Conservation (phyloP, 139 green algal species). For the Bryopsis sp. region DNA sequence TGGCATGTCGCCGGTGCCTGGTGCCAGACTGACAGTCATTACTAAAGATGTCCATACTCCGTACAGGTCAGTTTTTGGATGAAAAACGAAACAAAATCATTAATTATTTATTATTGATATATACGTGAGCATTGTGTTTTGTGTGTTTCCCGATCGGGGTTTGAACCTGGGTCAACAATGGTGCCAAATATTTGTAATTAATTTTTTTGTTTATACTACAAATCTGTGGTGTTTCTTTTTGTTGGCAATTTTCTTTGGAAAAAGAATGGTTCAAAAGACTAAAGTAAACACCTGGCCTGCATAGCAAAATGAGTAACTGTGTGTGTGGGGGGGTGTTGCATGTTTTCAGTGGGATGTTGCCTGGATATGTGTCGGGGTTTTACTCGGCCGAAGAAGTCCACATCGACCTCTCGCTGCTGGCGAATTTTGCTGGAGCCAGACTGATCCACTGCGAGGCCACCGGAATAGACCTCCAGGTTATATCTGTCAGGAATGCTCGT, state of each 20-base stretch:
- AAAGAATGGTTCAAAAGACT: no score
- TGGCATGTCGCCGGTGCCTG: slow-evolving; percentile 61
- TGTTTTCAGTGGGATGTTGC: slow-evolving; percentile 85
- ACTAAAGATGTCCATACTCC: slow-evolving; percentile 75
- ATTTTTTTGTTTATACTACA: not conserved
- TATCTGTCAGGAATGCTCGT: not conserved
- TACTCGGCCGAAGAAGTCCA: slow-evolving; percentile 90
- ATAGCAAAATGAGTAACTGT: not conserved
- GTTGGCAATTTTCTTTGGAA: not conserved
- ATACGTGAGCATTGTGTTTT: not conserved
- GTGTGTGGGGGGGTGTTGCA: not conserved
- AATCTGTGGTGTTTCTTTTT: not conserved
- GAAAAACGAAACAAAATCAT: not conserved
- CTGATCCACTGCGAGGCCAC: slow-evolving; percentile 67
- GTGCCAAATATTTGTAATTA: not conserved
- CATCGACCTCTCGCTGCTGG: slow-evolving; percentile 76
- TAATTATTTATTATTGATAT: not conserved
- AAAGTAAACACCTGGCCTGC: no score
- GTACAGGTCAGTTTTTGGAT: slow-evolving; percentile 59
- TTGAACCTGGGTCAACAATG: not conserved
- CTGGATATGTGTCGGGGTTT: slow-evolving; percentile 80
- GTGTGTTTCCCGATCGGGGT: not conserved
- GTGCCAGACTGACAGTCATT: slow-evolving; percentile 80
- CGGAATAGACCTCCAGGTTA: slow-evolving; percentile 48
- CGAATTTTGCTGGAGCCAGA: slow-evolving; percentile 51